Percentiles rank a stretch among this genome's conserved stretches.
Evolutionary conservation across 345 rosid species (phyloP).

Genomic region (Erodium maritimum): DNA sequence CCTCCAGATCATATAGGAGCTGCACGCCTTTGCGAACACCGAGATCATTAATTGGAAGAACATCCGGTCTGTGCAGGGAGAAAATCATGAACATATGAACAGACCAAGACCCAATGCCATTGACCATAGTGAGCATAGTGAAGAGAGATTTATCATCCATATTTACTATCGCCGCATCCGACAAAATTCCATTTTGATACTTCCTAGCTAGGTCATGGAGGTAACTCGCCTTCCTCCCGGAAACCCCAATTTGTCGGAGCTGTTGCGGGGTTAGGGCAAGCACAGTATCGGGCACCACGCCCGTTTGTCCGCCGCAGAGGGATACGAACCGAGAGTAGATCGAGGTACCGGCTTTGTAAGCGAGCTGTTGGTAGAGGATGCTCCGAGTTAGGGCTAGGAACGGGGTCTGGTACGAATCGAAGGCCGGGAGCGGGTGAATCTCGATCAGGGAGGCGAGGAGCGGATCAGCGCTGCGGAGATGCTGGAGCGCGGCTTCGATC

Average conservation of each 20-base stretch:
- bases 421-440: conserved; percentile 53
- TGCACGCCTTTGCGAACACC: conserved; percentile 91
- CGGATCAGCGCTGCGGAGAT: conserved; percentile 79
- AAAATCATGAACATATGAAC: conserved; percentile 97
- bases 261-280: conserved; percentile 56
- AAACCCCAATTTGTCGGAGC: conserved; percentile 84
- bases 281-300: conserved; percentile 63
- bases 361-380: conserved; percentile 87
- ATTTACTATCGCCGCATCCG: conserved; percentile 63
- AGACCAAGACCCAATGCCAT: conserved; percentile 98
- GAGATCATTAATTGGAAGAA: conserved; percentile 80
- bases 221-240: conserved; percentile 86
- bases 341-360: conserved; percentile 74
- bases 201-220: conserved; percentile 90
- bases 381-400: conserved; percentile 79
- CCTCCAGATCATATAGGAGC: conserved; percentile 56
- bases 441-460: conserved; percentile 55
- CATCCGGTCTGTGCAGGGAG: conserved; percentile 94
- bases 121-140: conserved; percentile 96
- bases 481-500: conserved; percentile 58
- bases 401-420: conserved; percentile 67
- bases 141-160: conserved; percentile 95
- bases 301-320: conserved; percentile 69
- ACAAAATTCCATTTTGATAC: conserved; percentile 75
- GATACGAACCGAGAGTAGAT: conserved; percentile 75